Evolutionary conservation across 192 early-diverging fungal genomes (phyloP), one percentile per base, ranked within the genome.

Genomic region (Gaertneriomyces sp.): DNA sequence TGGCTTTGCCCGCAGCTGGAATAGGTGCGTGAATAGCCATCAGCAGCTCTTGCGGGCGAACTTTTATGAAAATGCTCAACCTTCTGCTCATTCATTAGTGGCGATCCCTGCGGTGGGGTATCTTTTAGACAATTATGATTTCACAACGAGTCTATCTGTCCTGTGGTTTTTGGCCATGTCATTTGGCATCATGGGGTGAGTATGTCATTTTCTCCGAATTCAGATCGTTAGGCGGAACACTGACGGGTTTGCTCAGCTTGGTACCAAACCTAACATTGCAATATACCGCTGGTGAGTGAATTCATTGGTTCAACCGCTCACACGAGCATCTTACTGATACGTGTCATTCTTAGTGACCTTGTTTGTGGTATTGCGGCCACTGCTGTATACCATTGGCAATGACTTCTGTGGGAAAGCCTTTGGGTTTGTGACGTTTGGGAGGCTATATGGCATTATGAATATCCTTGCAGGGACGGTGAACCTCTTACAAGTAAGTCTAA

Each of bases 321-420:
- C 12, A 1, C 47, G 47, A 57, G 12, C 17, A 6, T 4, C 14
- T 19, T 57, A 33, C 33, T 16, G 38, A 57, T 38, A 16, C n/a
- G 20, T 10, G 6, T 25, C 8, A 16, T 41, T 6, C 19, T 38
- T 54, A 64, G 62, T 64, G 7, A 17, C 8, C 53, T 57, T 66
- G 41, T 66, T 66, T 58, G 64, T 66, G 20, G 53, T 66, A 17
- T 57, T 57, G 64, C 64, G 64, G 9, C 53, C 54, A 7, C 42
- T 66, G 43, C 55, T 66, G 38, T 66, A 66, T 40, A 66, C 53
- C 39, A 39, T 66, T 58, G 64, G 53, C 16, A 66, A 66, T 40
- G 64, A 66, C 45, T 66, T 66, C 57, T 66, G 64, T 44, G 53
- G 41, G 5, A 66, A 66, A 41, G 46, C 53, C 49, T 64, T 66